These are phyloP conservation scores for Terfezia claveryi DNA, from an alignment of 495 filamentous ascomycete genomes.

Conservation along the genomic window DNA sequence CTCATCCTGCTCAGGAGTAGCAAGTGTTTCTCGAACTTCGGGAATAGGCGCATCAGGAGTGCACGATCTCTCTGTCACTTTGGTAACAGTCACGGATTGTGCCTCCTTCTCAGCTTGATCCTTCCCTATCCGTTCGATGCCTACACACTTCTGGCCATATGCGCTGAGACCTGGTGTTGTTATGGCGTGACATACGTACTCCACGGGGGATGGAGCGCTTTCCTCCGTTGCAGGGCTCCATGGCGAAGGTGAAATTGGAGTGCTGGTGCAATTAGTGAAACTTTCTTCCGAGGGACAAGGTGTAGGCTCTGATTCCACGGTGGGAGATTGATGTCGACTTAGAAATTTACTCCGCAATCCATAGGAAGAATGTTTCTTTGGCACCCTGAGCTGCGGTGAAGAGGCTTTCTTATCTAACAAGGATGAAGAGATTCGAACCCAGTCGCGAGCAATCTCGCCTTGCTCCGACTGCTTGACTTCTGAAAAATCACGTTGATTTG, in stretches of 20 bases:
- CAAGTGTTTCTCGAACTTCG: not conserved
- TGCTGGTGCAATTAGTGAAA: not conserved
- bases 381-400: not conserved
- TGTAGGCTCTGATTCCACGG: not conserved
- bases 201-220: not conserved
- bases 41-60: not conserved
- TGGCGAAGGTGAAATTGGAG: not conserved
- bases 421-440: not conserved
- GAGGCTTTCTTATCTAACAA: not conserved
- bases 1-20: not conserved
- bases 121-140: constrained; percentile 5
- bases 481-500: constrained; percentile 12
- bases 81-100: no score
- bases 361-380: not conserved
- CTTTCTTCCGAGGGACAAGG: not conserved
- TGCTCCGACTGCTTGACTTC: not conserved
- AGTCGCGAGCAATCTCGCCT: no score
- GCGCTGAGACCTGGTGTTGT: constrained; percentile 8
- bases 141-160: constrained; percentile 11
- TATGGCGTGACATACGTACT: constrained; percentile 5
- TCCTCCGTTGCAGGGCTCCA: not conserved
- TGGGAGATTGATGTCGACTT: not conserved
- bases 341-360: not conserved
- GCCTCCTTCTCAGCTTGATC: not conserved
- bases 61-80: not conserved